Base-by-base conservation (phyloP, 306 rosid species). In the Spatholobus suberectus region DNA sequence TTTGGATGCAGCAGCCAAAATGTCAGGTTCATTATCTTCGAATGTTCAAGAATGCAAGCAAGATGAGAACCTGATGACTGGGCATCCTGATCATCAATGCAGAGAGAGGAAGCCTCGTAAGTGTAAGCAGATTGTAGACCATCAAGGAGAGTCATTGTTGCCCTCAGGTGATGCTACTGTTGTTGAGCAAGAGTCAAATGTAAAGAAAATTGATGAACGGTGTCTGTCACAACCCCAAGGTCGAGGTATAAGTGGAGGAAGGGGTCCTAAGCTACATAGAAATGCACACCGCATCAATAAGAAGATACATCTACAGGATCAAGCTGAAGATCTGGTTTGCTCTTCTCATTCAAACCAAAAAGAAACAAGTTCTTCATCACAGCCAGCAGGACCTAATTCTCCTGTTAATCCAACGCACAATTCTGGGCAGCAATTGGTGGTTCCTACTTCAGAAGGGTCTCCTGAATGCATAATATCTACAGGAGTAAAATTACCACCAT, bases 361-460 rank as follows among this genome's bases (percentile, higher is more conserved):
- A 6, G 67, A 54, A 54, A 11, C 78, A 20, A 5, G 27, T 73
- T 4, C 40, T 73, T 49, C 78, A 18, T 18, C 47, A 47, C 78
- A 51, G 32, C 32, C 32, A 34, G 41, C 12, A 54, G 5, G 14
- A 34, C 51, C 14, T 23, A 20, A 74, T 13, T 20, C 10, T 35
- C 37, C 49, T 52, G 46, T 10, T 49, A 17, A 18, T 75, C 58
- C 21, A 26, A 24, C 29, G 1, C 29, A 15, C 23, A 43, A 41
- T 54, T 54, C 7, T 20, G 23, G 63, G 70, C 68, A 55, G 65
- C 20, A 73, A 75, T 47, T n/a, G 14, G 44, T 32, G 73, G 73
- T 62, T 62, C 62, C 73, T 62, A 43, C 54, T 61, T 29, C 20
- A 37, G 46, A 68, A 82, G 65, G 35, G 72, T 55, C 65, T 23